Percentiles rank a stretch among this genome's conserved stretches.
These are phyloP conservation scores for Aspergillus oerlinghausenensis DNA, from an alignment of 2,329 filamentous ascomycete species.

Conservation along the genomic window DNA sequence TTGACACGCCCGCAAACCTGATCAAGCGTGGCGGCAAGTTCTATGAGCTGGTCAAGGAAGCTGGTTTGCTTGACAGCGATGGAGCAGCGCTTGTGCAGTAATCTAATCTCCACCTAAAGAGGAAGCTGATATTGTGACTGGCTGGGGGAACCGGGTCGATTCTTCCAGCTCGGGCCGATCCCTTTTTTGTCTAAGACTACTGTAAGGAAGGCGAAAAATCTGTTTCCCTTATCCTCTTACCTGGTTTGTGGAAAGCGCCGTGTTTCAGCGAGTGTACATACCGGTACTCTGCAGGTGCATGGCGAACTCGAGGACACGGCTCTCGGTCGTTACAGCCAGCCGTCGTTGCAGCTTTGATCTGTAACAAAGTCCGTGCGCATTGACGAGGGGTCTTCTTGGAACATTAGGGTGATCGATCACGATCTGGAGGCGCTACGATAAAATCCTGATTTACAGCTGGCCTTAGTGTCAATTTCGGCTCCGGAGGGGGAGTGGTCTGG, in stretches of 20 bases:
- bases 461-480: neutral
- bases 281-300: neutral
- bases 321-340: neutral
- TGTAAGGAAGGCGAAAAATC: neutral
- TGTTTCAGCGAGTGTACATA: neutral
- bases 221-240: neutral
- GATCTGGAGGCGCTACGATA: neutral
- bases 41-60: slow-evolving; percentile 86
- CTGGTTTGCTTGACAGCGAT: slow-evolving; percentile 62
- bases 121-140: slow-evolving; percentile 2
- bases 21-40: slow-evolving; percentile 75
- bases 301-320: neutral
- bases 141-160: slow-evolving; percentile 3
- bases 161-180: slow-evolving; percentile 2
- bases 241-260: neutral
- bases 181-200: slow-evolving; percentile 1
- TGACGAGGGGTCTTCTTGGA: neutral
- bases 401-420: neutral
- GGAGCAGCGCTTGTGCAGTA: slow-evolving; percentile 21
- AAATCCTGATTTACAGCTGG: neutral
- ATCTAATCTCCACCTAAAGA: slow-evolving; percentile 1
- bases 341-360: neutral
- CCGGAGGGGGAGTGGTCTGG: neutral
- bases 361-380: neutral
- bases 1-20: slow-evolving; percentile 77